phyloP scores from a whole-genome alignment of 1,139 yeast genomes.

The Taphrina confusa region DNA sequence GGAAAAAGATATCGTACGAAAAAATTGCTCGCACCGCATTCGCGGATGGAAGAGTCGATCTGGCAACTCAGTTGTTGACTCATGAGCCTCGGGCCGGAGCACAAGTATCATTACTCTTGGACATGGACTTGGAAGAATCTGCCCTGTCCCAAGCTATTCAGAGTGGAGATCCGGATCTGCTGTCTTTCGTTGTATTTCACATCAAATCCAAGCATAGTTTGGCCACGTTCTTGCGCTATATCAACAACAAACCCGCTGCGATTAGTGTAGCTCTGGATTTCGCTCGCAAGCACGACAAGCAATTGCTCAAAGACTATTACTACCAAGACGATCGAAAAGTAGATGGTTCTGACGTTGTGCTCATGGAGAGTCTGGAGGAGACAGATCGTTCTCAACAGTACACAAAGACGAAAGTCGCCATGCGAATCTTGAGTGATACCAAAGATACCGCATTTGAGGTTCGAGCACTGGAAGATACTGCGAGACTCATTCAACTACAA shows the following conservation, averaged over 20 bases:
- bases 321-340: slow-evolving; percentile 61
- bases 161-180: slow-evolving; percentile 64
- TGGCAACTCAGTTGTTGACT: slow-evolving; percentile 60
- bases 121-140: slow-evolving; percentile 69
- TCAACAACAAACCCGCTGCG: slow-evolving; percentile 53
- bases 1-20: slow-evolving; percentile 58
- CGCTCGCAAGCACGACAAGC: slow-evolving; percentile 47
- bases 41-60: slow-evolving; percentile 74
- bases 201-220: slow-evolving; percentile 54
- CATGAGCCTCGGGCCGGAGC: slow-evolving; percentile 67
- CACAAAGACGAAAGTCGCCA: slow-evolving; percentile 43
- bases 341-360: slow-evolving; percentile 52
- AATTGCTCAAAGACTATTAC: slow-evolving; percentile 55
- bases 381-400: slow-evolving; percentile 35
- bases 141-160: slow-evolving; percentile 72
- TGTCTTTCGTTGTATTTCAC: slow-evolving; percentile 58
- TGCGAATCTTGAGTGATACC: slow-evolving; percentile 42
- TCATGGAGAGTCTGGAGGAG: slow-evolving; percentile 44
- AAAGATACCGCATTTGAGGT: slow-evolving; percentile 44
- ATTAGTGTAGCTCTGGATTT: slow-evolving; percentile 52
- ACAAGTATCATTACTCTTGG: slow-evolving; percentile 65
- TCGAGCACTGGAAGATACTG: slow-evolving; percentile 53
- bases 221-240: slow-evolving; percentile 59
- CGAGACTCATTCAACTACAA: slow-evolving; percentile 39
- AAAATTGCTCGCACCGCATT: slow-evolving; percentile 69